Conservation (phyloP, 331 rosid species). For the Quercus phellos region DNA sequence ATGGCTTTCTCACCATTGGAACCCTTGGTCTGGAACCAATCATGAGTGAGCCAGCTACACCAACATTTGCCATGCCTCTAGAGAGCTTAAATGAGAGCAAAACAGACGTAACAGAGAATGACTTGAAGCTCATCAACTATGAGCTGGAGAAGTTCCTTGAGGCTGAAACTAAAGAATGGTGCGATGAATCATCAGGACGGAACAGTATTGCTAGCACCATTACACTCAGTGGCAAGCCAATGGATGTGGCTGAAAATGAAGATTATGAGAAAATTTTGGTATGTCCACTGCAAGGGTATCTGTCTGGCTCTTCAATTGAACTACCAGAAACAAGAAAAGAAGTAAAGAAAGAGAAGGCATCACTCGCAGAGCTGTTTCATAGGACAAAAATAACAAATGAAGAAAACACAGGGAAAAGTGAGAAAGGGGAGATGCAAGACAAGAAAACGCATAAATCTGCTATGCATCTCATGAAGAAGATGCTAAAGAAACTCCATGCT, state of each 20-base stretch:
- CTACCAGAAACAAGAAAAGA: constrained; percentile 42
- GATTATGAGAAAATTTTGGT: constrained; percentile 41
- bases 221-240: constrained; percentile 56
- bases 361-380: constrained; percentile 60
- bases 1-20: constrained; percentile 89
- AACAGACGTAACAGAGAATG: constrained; percentile 59
- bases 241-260: constrained; percentile 51
- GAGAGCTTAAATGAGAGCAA: constrained; percentile 42
- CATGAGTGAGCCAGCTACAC: constrained; percentile 62
- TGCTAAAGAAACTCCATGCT: constrained; percentile 43
- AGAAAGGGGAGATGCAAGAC: constrained; percentile 28
- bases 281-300: constrained; percentile 92
- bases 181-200: constrained; percentile 61
- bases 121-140: constrained; percentile 58
- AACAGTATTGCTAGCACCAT: constrained; percentile 60
- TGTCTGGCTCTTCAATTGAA: constrained; percentile 65
- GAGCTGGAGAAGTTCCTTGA: constrained; percentile 79
- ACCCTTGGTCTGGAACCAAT: constrained; percentile 67
- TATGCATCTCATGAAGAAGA: constrained; percentile 50
- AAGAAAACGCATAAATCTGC: constrained; percentile 47
- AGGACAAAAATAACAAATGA: constrained; percentile 46
- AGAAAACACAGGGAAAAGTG: constrained; percentile 27
- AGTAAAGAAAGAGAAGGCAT: constrained; percentile 54
- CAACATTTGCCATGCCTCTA: constrained; percentile 62
- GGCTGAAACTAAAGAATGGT: constrained; percentile 53